Base-by-base conservation (phyloP, 345 rosid species). In the Salix udensis region DNA sequence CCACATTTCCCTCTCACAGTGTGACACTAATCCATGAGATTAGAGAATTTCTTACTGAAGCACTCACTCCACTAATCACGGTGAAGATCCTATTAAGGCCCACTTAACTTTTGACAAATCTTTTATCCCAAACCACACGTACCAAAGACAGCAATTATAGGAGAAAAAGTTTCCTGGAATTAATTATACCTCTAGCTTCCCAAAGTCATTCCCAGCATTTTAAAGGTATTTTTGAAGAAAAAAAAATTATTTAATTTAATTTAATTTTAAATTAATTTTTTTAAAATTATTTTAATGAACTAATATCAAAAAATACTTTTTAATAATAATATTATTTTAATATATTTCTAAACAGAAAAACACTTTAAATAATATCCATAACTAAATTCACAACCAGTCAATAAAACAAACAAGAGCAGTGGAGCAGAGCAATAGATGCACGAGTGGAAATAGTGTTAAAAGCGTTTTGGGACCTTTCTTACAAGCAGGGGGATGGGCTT, bases 11-110 rank as follows among this genome's bases (percentile, higher is more conserved):
- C 36, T 60, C 23, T 53, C 36, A 16, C 5, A 1, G 24, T 13
- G 34, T 34, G 21, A 9, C 28, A 5, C 61, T 55, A 40, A 76
- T 76, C 48, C 13, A 60, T 21, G 71, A 11, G 71, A 52, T 26
- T 37, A 39, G 5, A 65, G 50, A 16, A 39, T 30, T 24, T 30
- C 1, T 68, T 46, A 6, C 10, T 5, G 39, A 65, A 44, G 66
- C 76, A 71, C 55, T 72, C 42, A 26, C 30, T 26, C 76, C 80
- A 39, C 34, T 65, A 72, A 77, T 77, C 71, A 65, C 76, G 80
- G 74, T 5, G 26, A 62, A 44, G 14, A 77, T 70, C 24, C 34
- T 40, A 8, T 48, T 8, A 55, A 28, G 14, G 4, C 58, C 31
- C 67, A 69, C 78, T 68, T 39, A 37, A 58, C 78, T 58, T 69